Conservation (phyloP, 345 rosid species). For the Murraya paniculata region DNA sequence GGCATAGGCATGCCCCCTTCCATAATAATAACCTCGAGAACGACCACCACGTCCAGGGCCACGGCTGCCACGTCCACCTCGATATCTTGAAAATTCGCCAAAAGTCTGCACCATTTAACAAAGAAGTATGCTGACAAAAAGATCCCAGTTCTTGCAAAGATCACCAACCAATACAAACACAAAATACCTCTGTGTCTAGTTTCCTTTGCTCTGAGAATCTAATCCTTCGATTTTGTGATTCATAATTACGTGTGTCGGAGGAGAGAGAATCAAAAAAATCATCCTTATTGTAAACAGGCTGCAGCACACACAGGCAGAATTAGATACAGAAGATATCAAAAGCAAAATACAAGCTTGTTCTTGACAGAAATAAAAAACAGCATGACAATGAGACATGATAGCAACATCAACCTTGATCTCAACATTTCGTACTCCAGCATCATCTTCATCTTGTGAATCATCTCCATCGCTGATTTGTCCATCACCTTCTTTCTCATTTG, state of each 20-base stretch:
- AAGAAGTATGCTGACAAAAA: background rate
- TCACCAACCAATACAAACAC: constrained; percentile 4
- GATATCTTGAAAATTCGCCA: constrained; percentile 60
- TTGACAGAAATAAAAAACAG: constrained; percentile 10
- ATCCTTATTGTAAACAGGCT: constrained; percentile 88
- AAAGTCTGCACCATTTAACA: constrained; percentile 49
- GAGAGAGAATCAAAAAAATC: constrained; percentile 92
- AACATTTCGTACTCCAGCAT: constrained; percentile 44
- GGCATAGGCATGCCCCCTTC: constrained; percentile 37
- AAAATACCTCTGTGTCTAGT: constrained; percentile 77
- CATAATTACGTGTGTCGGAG: constrained; percentile 41
- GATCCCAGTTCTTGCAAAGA: background rate
- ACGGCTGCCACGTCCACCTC: constrained; percentile 51
- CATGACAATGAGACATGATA: background rate
- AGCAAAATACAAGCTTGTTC: background rate
- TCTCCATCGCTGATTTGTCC: constrained; percentile 34
- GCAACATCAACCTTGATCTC: constrained; percentile 40
- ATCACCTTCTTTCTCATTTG: constrained; percentile 38
- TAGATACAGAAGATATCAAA: background rate
- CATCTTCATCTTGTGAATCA: constrained; percentile 28
- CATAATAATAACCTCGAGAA: constrained; percentile 42
- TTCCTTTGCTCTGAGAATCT: constrained; percentile 84
- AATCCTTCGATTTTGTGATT: constrained; percentile 63
- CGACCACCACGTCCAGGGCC: constrained; percentile 37
- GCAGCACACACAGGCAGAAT: constrained; percentile 17